phyloP scores from a whole-genome alignment of 179 eudicot genomes.

The Sideroxylon spinosum region DNA sequence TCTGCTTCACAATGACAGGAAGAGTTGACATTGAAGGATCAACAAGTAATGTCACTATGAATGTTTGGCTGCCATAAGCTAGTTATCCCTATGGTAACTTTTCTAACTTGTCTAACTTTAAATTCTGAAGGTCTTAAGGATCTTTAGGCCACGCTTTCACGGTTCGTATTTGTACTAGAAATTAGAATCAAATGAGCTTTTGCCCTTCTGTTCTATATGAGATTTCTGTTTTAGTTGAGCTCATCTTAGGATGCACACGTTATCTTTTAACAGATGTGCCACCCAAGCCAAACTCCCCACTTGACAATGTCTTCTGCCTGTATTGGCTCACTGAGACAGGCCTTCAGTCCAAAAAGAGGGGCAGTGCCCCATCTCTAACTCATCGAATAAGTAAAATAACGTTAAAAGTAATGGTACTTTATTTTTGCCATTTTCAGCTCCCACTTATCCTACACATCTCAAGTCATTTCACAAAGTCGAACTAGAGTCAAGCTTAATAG shows the following conservation, averaged over 20 bases:
- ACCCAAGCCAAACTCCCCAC: conserved; percentile 62
- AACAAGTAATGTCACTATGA: not conserved
- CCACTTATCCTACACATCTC: conserved; percentile 41
- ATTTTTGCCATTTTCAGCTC: conserved; percentile 11
- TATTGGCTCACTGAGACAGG: too few species aligned
- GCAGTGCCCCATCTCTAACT: conserved; percentile 34
- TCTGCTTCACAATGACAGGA: not conserved
- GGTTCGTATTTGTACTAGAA: conserved; percentile 84
- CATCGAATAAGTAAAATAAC: conserved; percentile 53
- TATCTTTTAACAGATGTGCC: conserved; percentile 65
- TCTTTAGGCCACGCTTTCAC: conserved; percentile 90
- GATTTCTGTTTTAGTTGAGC: conserved; percentile 86
- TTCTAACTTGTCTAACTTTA: conserved; percentile 74
- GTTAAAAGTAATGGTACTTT: conserved; percentile 55
- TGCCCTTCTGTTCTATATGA: conserved; percentile 90
- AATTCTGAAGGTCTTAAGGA: conserved; percentile 78
- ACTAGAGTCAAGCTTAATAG: conserved; percentile 38
- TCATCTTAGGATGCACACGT: conserved; percentile 81
- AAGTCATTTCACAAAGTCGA: conserved; percentile 40
- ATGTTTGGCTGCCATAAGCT: not conserved
- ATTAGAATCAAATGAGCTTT: conserved; percentile 92
- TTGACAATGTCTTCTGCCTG: conserved; percentile 54
- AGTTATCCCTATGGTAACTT: conserved; percentile 67
- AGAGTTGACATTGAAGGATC: not conserved
- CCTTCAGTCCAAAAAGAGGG: too few species aligned